Evolutionary conservation across 805 yeast genomes (phyloP).

Genomic region (Teunomyces tritomae): DNA sequence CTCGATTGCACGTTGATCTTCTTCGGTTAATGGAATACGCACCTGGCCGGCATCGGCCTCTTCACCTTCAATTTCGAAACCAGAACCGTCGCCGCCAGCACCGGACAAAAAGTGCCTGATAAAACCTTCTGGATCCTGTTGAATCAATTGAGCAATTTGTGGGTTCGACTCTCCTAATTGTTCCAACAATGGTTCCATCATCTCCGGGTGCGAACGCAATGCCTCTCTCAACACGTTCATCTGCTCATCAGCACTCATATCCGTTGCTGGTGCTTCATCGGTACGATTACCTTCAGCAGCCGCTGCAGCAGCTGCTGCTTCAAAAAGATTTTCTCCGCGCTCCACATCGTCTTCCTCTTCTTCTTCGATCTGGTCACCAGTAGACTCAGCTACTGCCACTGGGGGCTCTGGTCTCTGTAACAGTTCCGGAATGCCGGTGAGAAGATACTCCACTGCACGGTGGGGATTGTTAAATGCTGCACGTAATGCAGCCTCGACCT

Average conservation of each 20-base stretch:
- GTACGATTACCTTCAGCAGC: constrained; percentile 14
- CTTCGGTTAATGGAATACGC: constrained; percentile 65
- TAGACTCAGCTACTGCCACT: constrained; percentile 10
- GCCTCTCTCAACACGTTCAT: constrained; percentile 65
- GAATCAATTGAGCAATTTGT: constrained; percentile 75
- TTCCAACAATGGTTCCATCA: constrained; percentile 78
- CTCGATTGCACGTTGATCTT: constrained; percentile 84
- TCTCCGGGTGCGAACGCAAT: constrained; percentile 81
- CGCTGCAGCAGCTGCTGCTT: constrained; percentile 27
- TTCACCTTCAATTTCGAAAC: constrained; percentile 35
- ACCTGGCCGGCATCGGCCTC: constrained; percentile 31
- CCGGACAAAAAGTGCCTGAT: constrained; percentile 62
- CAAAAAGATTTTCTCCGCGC: constrained; percentile 49
- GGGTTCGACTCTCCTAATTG: constrained; percentile 82
- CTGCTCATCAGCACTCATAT: constrained; percentile 45
- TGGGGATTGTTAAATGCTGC: constrained; percentile 98
- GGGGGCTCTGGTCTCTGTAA: constrained; percentile 35
- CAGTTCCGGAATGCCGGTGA: constrained; percentile 83
- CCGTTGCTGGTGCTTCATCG: constrained; percentile 17
- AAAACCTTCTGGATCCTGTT: constrained; percentile 86
- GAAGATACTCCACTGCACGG: constrained; percentile 91
- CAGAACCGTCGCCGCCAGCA: constrained; percentile 53
- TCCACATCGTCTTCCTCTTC: constrained; percentile 30
- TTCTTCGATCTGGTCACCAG: constrained; percentile 24
- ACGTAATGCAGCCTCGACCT: constrained; percentile 85